Conservation (phyloP, 805 yeast genomes). For the Metschnikowia corniflorae region DNA sequence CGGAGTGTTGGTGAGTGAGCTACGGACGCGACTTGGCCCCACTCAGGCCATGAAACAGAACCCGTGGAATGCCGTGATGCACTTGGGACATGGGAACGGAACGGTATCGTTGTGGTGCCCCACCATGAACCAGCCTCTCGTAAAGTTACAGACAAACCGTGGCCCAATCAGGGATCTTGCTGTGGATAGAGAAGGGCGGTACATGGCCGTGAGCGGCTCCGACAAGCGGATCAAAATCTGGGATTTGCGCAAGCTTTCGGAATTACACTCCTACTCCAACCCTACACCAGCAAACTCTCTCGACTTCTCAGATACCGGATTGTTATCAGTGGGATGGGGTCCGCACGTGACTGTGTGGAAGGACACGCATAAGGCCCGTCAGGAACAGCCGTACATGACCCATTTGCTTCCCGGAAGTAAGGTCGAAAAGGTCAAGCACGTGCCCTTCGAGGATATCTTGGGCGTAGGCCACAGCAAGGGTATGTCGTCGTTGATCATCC, state of each 20-base stretch:
- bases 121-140: constrained; percentile 78
- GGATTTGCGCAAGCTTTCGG: constrained; percentile 86
- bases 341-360: constrained; percentile 95
- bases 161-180: constrained; percentile 89
- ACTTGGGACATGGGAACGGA: constrained; percentile 91
- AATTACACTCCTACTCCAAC: constrained; percentile 61
- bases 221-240: constrained; percentile 84
- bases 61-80: constrained; percentile 94
- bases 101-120: constrained; percentile 95
- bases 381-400: constrained; percentile 85
- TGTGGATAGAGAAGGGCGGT: constrained; percentile 84
- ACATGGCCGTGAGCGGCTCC: constrained; percentile 91
- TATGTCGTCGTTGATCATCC: constrained; percentile 79
- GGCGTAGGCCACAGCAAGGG: constrained; percentile 79
- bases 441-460: constrained; percentile 95
- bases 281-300: constrained; percentile 86
- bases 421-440: constrained; percentile 64
- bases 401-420: constrained; percentile 79
- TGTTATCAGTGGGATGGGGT: constrained; percentile 90
- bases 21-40: constrained; percentile 86
- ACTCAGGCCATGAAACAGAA: constrained; percentile 84
- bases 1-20: constrained; percentile 79
- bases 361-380: constrained; percentile 68
- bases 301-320: constrained; percentile 81
- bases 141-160: constrained; percentile 70